These are phyloP conservation scores for Solanum rostratum DNA, from an alignment of 257 asterid genomes.

Conservation along the genomic window DNA sequence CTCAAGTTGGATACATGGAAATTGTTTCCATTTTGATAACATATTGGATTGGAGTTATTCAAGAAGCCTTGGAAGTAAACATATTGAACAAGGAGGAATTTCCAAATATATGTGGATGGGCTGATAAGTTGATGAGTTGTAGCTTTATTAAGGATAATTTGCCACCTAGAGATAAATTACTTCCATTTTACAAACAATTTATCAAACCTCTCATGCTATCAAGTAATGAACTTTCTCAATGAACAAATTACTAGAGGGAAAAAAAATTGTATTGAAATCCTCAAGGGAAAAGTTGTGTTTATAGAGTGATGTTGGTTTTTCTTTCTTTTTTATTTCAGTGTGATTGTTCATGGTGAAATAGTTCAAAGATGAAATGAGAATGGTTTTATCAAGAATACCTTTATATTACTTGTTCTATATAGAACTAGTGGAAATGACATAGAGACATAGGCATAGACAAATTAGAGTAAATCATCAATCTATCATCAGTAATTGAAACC, in stretches of 20 bases:
- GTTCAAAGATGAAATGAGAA: too few relatives aligned
- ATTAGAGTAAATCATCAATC: too few relatives aligned
- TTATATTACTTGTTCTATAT: too few relatives aligned
- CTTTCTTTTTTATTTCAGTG: background rate
- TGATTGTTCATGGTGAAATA: background rate
- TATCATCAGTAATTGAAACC: too few relatives aligned
- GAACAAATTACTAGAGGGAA: background rate
- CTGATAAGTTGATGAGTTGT: background rate
- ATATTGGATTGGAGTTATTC: background rate
- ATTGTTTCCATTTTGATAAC: background rate
- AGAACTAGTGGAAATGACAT: too few relatives aligned
- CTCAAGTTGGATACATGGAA: background rate
- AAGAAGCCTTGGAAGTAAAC: background rate
- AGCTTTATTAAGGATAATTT: background rate
- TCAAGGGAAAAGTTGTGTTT: background rate
- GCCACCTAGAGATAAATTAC: background rate
- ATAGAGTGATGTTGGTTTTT: background rate
- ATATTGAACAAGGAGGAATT: background rate
- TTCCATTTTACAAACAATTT: background rate
- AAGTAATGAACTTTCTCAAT: background rate
- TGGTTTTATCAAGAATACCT: too few relatives aligned
- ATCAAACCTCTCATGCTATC: background rate
- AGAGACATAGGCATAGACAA: too few relatives aligned
- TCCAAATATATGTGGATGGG: slow-evolving; percentile 1
- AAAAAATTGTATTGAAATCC: background rate